These are phyloP conservation scores for Petrea volubilis DNA, from an alignment of 257 asterid species.

Conservation along the genomic window DNA sequence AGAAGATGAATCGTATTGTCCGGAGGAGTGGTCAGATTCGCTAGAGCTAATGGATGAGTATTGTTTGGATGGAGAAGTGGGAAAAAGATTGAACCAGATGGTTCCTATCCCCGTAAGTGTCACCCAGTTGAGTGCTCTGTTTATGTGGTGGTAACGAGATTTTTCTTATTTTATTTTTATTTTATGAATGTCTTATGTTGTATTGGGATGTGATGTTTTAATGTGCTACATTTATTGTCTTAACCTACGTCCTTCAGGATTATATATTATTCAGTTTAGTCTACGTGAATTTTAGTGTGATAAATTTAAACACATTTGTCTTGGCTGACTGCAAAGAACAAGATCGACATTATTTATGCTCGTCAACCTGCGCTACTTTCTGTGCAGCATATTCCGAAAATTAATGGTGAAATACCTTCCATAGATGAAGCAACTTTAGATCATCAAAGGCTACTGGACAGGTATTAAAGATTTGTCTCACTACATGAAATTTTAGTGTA, in stretches of 20 bases:
- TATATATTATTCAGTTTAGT: neutral
- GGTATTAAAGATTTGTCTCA: constrained; percentile 47
- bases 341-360: neutral
- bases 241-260: neutral
- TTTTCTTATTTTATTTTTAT: neutral
- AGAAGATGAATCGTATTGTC: constrained; percentile 48
- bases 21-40: constrained; percentile 63
- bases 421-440: constrained; percentile 87
- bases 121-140: neutral
- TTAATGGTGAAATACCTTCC: constrained; percentile 94
- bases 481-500: neutral
- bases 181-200: neutral
- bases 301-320: neutral
- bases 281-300: neutral
- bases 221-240: neutral
- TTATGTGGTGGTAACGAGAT: neutral
- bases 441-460: constrained; percentile 90
- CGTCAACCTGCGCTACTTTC: constrained; percentile 9
- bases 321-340: constrained; percentile 4
- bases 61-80: constrained; percentile 78
- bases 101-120: constrained; percentile 79
- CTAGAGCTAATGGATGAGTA: constrained; percentile 63
- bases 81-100: constrained; percentile 86
- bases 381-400: constrained; percentile 92
- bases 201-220: neutral